Conservation (phyloP, 331 rosid species). For the Acacia pycnantha region DNA sequence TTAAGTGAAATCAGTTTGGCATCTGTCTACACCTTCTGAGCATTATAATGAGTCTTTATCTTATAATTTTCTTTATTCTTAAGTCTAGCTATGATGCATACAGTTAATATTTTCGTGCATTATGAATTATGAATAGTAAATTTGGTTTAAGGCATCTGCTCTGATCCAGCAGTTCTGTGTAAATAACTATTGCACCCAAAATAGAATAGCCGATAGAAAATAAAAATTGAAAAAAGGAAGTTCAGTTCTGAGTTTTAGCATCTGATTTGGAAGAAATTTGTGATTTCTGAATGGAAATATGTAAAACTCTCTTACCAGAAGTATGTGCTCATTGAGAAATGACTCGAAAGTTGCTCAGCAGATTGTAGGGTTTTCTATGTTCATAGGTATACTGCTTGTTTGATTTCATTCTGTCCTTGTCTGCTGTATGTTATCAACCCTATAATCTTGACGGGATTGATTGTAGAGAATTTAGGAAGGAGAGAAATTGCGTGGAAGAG, state of each 20-base stretch:
- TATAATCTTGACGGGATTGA: no score
- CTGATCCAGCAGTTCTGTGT: neutral
- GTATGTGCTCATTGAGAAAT: neutral
- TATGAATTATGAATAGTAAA: neutral
- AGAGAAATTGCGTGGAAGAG: no score
- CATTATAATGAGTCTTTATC: neutral
- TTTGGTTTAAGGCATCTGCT: neutral
- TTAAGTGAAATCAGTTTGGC: neutral
- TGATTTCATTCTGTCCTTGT: neutral
- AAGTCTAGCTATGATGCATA: neutral
- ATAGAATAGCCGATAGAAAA: neutral
- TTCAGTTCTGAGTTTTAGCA: neutral
- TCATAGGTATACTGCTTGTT: neutral
- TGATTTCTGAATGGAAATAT: neutral
- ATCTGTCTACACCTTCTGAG: neutral
- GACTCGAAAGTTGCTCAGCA: constrained; percentile 10
- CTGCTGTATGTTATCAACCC: neutral
- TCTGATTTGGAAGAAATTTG: neutral
- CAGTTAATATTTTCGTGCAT: neutral
- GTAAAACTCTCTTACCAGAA: neutral
- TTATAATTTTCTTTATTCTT: neutral
- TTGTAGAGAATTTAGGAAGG: no score
- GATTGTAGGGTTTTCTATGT: constrained; percentile 15
- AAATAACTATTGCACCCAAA: neutral
- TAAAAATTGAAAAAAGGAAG: neutral